phyloP scores from a whole-genome alignment of 352 stramenopile species.

The Blastocystis hominis region DNA sequence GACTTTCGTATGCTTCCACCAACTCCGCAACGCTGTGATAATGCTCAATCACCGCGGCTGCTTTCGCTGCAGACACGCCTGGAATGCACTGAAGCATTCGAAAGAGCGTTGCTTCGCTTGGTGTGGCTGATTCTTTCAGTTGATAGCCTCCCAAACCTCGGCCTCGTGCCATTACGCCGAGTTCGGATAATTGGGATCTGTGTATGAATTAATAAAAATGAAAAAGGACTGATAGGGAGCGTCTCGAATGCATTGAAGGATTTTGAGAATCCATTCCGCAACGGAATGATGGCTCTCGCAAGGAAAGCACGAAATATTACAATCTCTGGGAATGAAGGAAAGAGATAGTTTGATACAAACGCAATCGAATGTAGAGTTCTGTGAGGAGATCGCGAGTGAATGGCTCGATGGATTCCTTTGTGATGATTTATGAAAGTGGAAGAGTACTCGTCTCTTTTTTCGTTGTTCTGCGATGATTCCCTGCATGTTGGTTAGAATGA shows the following conservation, averaged over 20 bases:
- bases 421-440: neutral
- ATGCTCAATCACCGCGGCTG: neutral
- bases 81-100: constrained; percentile 46
- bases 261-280: neutral
- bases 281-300: neutral
- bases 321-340: neutral
- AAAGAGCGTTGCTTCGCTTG: neutral
- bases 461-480: constrained; percentile 43
- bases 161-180: constrained; percentile 6
- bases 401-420: constrained; percentile 7
- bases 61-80: constrained; percentile 15
- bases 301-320: constrained; percentile 7
- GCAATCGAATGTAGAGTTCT: constrained; percentile 36
- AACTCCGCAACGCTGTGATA: neutral
- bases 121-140: neutral
- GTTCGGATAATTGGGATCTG: neutral
- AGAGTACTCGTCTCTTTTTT: neutral
- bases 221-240: neutral
- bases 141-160: neutral
- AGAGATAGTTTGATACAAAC: neutral
- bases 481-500: constrained; percentile 49
- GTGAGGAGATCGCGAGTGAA: constrained; percentile 31
- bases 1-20: neutral
- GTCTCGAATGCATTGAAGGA: neutral
- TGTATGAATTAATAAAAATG: neutral